These are phyloP conservation scores for Blastocystis sp. DNA, from an alignment of 352 stramenopile species.

Conservation along the genomic window DNA sequence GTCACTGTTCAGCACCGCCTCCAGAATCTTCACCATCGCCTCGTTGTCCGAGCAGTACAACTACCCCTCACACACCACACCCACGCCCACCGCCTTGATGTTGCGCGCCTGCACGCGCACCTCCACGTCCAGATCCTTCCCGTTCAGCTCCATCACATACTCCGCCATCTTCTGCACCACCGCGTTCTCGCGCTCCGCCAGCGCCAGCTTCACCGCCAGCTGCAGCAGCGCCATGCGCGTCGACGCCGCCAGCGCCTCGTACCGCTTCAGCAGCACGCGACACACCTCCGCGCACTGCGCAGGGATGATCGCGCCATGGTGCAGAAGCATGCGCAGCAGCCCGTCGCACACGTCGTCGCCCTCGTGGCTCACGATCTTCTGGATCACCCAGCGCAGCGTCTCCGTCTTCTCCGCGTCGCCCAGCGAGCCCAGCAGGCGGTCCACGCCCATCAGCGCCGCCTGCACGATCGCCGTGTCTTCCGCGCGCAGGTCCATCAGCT, in stretches of 20 bases:
- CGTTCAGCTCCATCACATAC: constrained; percentile 82
- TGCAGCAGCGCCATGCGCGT: constrained; percentile 79
- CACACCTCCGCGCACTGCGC: constrained; percentile 78
- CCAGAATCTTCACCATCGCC: background rate
- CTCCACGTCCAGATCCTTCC: constrained; percentile 82
- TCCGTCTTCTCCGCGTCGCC: constrained; percentile 19
- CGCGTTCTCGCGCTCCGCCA: constrained; percentile 77
- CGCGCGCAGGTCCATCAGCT: constrained; percentile 26
- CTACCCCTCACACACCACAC: background rate
- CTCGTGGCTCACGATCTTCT: constrained; percentile 78
- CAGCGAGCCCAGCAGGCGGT: constrained; percentile 1
- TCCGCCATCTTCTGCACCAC: constrained; percentile 79
- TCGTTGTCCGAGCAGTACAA: constrained; percentile 8
- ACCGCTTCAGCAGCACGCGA: constrained; percentile 78
- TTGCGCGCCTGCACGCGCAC: constrained; percentile 81
- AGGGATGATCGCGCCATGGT: constrained; percentile 75
- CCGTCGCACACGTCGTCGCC: constrained; percentile 78
- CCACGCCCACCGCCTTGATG: constrained; percentile 74
- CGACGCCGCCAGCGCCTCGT: constrained; percentile 71
- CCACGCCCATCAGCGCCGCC: constrained; percentile 26
- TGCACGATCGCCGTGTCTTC: constrained; percentile 3
- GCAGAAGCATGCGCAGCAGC: constrained; percentile 81
- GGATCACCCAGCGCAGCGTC: constrained; percentile 41
- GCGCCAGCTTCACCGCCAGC: constrained; percentile 79
- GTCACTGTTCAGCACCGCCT: background rate